A percentile compares a stretch with the other conserved stretches of the same genome.
Conservation (phyloP, 371 early-diverging fungal genomes). For the Dichotomocladium elegans region DNA sequence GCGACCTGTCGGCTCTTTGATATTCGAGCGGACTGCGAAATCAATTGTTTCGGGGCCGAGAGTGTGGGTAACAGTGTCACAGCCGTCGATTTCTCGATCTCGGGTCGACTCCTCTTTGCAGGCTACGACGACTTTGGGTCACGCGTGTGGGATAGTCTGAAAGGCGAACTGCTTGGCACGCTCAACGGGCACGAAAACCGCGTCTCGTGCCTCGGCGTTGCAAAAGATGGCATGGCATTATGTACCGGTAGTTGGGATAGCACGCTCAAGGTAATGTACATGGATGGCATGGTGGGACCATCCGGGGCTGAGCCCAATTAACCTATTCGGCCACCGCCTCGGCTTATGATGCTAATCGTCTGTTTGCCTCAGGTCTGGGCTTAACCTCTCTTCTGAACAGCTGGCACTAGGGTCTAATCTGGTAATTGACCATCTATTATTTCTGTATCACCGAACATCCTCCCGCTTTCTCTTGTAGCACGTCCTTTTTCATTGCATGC, state of each 20-base stretch:
- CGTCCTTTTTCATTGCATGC: too few species aligned
- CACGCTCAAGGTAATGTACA: conserved; percentile 42
- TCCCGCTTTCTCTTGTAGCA: too few species aligned
- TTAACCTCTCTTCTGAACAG: too few species aligned
- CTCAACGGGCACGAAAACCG: conserved; percentile 94
- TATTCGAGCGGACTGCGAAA: conserved; percentile 94
- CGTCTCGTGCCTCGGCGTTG: conserved; percentile 93
- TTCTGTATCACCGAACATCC: too few species aligned
- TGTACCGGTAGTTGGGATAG: conserved; percentile 98
- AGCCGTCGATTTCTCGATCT: conserved; percentile 92
- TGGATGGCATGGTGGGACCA: too few species aligned
- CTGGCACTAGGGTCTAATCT: too few species aligned
- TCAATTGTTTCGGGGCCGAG: conserved; percentile 95
- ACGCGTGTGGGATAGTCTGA: conserved; percentile 98
- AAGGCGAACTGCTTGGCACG: conserved; percentile 91
- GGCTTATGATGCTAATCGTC: too few species aligned
- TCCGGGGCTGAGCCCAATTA: too few species aligned
- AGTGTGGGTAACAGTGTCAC: conserved; percentile 96
- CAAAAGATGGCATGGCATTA: conserved; percentile 95
- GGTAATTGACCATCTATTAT: too few species aligned
- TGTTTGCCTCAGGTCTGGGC: too few species aligned
- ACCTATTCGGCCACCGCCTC: too few species aligned
- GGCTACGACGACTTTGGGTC: conserved; percentile 98
- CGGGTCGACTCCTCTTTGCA: conserved; percentile 94
- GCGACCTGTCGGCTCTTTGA: conserved; percentile 96